phyloP scores from a whole-genome alignment of 306 rosid genomes.

The Alnus glutinosa region DNA sequence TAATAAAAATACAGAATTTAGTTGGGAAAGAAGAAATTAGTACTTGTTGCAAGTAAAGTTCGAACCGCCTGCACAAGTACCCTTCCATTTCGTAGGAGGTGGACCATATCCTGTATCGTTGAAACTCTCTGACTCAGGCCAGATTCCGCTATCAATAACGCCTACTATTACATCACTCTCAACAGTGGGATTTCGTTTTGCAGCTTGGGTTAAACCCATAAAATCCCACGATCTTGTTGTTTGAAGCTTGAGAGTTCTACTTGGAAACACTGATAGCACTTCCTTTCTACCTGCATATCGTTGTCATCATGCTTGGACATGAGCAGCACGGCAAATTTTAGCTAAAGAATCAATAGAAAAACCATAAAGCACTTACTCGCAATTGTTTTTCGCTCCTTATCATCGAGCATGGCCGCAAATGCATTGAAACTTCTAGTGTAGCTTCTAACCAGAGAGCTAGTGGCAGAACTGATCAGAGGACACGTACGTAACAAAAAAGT shows the following conservation, averaged over 20 bases:
- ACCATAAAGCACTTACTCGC: background rate
- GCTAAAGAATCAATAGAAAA: too few species aligned
- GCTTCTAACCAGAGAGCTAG: slow-evolving; percentile 8
- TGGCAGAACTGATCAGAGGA: background rate
- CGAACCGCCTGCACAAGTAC: slow-evolving; percentile 9
- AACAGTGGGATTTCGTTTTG: background rate
- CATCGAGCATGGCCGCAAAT: slow-evolving; percentile 21
- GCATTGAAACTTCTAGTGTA: slow-evolving; percentile 34
- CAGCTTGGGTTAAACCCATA: slow-evolving; percentile 14
- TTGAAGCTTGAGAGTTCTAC: background rate
- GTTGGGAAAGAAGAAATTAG: background rate
- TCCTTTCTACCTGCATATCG: background rate
- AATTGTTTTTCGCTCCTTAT: slow-evolving; percentile 10
- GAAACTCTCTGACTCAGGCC: slow-evolving; percentile 35
- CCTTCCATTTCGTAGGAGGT: slow-evolving; percentile 33
- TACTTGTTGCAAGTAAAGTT: slow-evolving; percentile 38
- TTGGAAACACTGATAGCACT: slow-evolving; percentile 31
- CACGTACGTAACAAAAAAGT: background rate
- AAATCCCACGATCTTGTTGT: slow-evolving; percentile 39
- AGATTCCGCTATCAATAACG: slow-evolving; percentile 27
- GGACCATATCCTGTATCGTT: slow-evolving; percentile 22
- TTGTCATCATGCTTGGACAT: too few species aligned
- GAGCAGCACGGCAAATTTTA: too few species aligned
- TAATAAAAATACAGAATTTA: too few species aligned
- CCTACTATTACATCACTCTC: slow-evolving; percentile 30